Base-by-base conservation (phyloP, 2,329 filamentous ascomycete species). In the Hymenoscyphus infarciens region DNA sequence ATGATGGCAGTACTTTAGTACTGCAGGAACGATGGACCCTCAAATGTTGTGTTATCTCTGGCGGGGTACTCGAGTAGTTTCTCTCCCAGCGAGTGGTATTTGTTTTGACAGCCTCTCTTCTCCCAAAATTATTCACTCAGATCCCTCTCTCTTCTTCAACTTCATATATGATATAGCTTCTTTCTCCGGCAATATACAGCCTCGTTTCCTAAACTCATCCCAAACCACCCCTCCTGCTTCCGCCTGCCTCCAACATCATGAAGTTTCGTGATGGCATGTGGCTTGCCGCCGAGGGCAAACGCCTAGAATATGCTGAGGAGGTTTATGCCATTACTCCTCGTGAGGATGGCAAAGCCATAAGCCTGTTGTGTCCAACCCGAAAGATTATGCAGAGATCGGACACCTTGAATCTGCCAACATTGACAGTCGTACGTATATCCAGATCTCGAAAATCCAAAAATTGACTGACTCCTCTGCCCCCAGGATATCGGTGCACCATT, bases 221-320 rank as follows among this genome's bases (percentile, higher is more conserved):
- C 42, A 49, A 8, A 4, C 42, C 19, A 10, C 42, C n/a, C 42
- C 19, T 19, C 10, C 16, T 11, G 10, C 6, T 15, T 5, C 16
- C 39, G 4, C 5, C 5, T n/a, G 10, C 42, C 7, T 52, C 19
- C 11, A 25, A 5, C 60, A 72, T 60, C 60, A 86, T 86, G 83
- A 85, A 83, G 76, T 85, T 86, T 69, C 82, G 83, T 67, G 83
- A 86, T 81, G 83, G 83, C 76, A 87, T 88, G 86, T 89, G 87
- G 87, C 77, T 88, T 57, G 79, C 82, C 52, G 84, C 82, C 62
- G 82, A 86, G 74, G 83, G 81, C 64, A 81, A 86, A 72, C 78
- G 79, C 57, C 79, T 86, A 29, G 84, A 88, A 70, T 88, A 88
- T 68, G 87, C 86, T 38, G 86, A 89, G 74, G 85, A 89, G 64